Base-by-base conservation (phyloP, 345 rosid genomes). In the Salix exigua region DNA sequence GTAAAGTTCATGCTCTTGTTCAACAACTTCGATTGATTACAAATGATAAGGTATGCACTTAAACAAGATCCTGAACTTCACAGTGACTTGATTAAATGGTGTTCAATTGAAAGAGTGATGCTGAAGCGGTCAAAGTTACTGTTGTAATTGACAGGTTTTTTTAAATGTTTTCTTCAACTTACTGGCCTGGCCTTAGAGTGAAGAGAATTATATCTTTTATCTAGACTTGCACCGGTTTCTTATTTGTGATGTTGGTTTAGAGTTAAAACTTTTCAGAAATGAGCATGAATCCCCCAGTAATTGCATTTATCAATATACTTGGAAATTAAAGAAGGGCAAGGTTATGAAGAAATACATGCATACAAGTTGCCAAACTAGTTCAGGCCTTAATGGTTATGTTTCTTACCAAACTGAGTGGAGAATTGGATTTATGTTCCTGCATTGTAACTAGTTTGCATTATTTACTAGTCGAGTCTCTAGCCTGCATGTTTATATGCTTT, bases 11-110 rank as follows among this genome's bases (percentile, higher is more conserved):
- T 68, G 75, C 86, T 31, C 84, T 86, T 77, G 71, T 91, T 83
- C 92, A 92, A 77, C 96, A 96, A 10, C 89, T 82, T 58, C 88
- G 82, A 62, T 83, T 85, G 76, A 87, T 93, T 17, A 70, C 84
- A 55, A 75, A 84, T 11, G 83, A 86, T 60, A 92, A 91, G 99
- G 97, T 93, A 84, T 71, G 82, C 33, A 19, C 4, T 25, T 5
- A 19, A 26, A 37, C 14, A 18, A 21, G 23, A 72, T 61, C 31
- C 17, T n/a, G 26, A n/a, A 25, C 13, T 61, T 61, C 14, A 25
- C 25, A n/a, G 9, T 61, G 26, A 61, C 66, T 25, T 23, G 38
- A 18, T 2, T 33, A 19, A 66, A 11, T n/a, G 37, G 2, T 66
- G 37, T 31, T 50, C 55, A 50, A 50, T 17, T 6, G 55, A 16